These are phyloP conservation scores for Camelina laxa DNA, from an alignment of 345 rosid genomes.

Conservation along the genomic window DNA sequence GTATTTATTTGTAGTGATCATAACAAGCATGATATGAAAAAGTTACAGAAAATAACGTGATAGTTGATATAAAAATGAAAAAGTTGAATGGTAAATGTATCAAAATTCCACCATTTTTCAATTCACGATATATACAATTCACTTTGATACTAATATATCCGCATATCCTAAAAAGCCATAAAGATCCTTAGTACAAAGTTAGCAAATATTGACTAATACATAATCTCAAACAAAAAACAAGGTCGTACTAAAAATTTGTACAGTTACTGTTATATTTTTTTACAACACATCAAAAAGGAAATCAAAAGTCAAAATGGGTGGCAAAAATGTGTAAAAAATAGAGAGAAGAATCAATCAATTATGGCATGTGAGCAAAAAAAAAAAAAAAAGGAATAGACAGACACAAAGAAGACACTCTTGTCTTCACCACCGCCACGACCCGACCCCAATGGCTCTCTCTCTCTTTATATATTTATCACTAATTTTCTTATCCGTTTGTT, in stretches of 20 bases:
- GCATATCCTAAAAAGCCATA: background rate
- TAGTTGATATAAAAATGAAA: too few species aligned
- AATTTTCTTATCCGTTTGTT: constrained; percentile 39
- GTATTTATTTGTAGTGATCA: too few species aligned
- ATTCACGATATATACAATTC: background rate
- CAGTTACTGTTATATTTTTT: background rate
- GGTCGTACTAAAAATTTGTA: background rate
- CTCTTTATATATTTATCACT: constrained; percentile 20
- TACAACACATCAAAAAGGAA: background rate
- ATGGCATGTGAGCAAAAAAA: constrained; percentile 34
- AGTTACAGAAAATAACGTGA: too few species aligned
- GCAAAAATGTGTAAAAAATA: constrained; percentile 17
- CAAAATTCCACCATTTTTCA: background rate
- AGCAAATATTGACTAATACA: background rate
- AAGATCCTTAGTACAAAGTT: background rate
- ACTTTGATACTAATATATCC: background rate
- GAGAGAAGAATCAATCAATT: constrained; percentile 24
- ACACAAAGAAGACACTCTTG: constrained; percentile 22
- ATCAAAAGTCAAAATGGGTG: constrained; percentile 35
- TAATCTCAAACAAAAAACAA: background rate
- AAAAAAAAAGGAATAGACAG: background rate
- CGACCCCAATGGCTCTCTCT: constrained; percentile 21
- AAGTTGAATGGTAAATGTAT: background rate
- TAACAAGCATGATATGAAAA: too few species aligned
- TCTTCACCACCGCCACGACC: constrained; percentile 37